These are phyloP conservation scores for Yamadazyma mexicana DNA, from an alignment of 1,139 yeast species.

Conservation along the genomic window DNA sequence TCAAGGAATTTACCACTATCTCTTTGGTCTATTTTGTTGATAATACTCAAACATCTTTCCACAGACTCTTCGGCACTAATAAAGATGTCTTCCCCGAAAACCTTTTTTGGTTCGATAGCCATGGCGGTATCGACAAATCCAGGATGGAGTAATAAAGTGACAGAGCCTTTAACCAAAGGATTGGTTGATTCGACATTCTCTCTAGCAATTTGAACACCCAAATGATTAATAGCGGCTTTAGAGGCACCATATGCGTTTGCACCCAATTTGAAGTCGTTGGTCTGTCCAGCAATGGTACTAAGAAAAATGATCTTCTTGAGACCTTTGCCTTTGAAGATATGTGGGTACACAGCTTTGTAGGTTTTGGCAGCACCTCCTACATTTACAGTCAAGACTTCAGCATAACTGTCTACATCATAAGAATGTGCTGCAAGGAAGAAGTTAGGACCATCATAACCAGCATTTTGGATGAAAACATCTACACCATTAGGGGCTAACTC, in stretches of 20 bases:
- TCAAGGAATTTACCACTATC: slow-evolving; percentile 7
- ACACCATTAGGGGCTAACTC: slow-evolving; percentile 13
- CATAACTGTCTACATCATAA: slow-evolving; percentile 11
- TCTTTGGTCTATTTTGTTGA: neutral
- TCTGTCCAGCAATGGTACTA: slow-evolving; percentile 8
- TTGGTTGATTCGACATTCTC: slow-evolving; percentile 7
- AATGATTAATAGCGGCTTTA: slow-evolving; percentile 14
- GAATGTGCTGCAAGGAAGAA: slow-evolving; percentile 4
- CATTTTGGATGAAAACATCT: slow-evolving; percentile 13
- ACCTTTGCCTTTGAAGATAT: slow-evolving; percentile 10
- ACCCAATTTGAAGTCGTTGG: slow-evolving; percentile 1
- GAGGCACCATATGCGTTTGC: slow-evolving; percentile 16
- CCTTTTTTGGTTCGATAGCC: slow-evolving; percentile 5
- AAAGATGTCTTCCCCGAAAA: slow-evolving; percentile 4
- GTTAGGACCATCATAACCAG: slow-evolving; percentile 9
- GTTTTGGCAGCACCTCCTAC: slow-evolving; percentile 14
- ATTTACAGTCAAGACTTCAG: slow-evolving; percentile 8
- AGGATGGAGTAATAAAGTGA: slow-evolving; percentile 12
- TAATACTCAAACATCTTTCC: neutral
- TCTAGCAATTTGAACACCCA: slow-evolving; percentile 10
- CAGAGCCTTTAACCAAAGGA: slow-evolving; percentile 7
- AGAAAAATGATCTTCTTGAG: slow-evolving; percentile 11
- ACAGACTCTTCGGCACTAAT: slow-evolving; percentile 5
- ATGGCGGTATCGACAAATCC: slow-evolving; percentile 14
- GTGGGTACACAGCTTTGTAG: slow-evolving; percentile 13